Percentiles rank a stretch among this genome's conserved stretches.
These are phyloP conservation scores for Wickerhamiella cacticola DNA, from an alignment of 805 yeast genomes.

Conservation along the genomic window DNA sequence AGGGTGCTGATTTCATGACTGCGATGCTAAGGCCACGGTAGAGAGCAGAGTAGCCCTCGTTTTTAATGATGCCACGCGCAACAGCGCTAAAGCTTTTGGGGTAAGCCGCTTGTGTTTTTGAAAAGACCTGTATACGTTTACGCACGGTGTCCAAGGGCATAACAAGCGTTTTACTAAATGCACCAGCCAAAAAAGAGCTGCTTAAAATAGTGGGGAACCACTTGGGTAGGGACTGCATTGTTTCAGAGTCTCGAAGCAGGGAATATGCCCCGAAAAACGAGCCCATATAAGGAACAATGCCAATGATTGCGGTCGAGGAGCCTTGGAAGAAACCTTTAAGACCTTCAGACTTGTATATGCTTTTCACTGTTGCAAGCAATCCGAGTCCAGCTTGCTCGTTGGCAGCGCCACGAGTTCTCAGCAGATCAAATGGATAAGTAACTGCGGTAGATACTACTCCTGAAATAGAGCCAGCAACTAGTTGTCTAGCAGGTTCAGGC, in stretches of 20 bases:
- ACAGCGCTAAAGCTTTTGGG: constrained; percentile 23
- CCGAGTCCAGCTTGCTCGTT: constrained; percentile 29
- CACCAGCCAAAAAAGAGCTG: constrained; percentile 69
- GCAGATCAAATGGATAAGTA: constrained; percentile 85
- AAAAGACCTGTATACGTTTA: constrained; percentile 58
- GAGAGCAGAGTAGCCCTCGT: constrained; percentile 55
- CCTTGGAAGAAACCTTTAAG: constrained; percentile 40
- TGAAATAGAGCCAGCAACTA: constrained; percentile 60
- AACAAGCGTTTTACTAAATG: constrained; percentile 53
- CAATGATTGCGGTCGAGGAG: constrained; percentile 38
- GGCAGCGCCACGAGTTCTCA: constrained; percentile 77
- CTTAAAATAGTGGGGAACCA: constrained; percentile 22
- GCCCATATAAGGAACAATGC: constrained; percentile 63
- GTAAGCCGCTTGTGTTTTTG: constrained; percentile 20
- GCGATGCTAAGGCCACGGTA: constrained; percentile 68
- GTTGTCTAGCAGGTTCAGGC: constrained; percentile 34
- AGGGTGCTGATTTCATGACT: constrained; percentile 65
- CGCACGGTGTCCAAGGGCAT: constrained; percentile 83
- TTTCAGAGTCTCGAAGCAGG: constrained; percentile 15
- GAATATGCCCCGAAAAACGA: constrained; percentile 37
- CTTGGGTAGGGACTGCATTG: neutral
- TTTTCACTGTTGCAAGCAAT: constrained; percentile 24
- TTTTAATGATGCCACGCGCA: constrained; percentile 32
- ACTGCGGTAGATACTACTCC: constrained; percentile 60
- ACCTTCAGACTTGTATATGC: constrained; percentile 35